Conservation (phyloP, 2,329 filamentous ascomycete genomes). For the Ophiocordyceps camponoti-saundersi region DNA sequence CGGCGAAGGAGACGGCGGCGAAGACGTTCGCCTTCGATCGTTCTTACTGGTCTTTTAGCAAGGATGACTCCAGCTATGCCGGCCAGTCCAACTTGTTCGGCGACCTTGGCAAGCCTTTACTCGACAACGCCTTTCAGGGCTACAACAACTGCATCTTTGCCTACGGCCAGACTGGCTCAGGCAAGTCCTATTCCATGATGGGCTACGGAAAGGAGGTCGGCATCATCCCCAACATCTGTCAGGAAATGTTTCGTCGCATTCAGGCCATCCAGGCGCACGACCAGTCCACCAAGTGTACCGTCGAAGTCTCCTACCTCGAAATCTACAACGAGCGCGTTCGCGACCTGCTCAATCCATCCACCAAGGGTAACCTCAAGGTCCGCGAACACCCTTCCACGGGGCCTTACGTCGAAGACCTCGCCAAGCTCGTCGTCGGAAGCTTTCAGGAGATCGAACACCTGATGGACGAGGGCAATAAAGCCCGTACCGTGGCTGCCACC, state of each 20-base stretch:
- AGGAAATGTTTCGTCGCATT: slow-evolving; percentile 93
- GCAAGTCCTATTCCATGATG: slow-evolving; percentile 99
- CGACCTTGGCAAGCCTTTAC: slow-evolving; percentile 73
- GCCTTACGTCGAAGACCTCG: slow-evolving; percentile 94
- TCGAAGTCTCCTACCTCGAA: slow-evolving; percentile 96
- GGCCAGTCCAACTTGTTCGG: slow-evolving; percentile 79
- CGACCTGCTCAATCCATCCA: slow-evolving; percentile 85
- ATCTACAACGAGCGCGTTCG: slow-evolving; percentile 98
- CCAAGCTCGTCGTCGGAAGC: slow-evolving; percentile 82
- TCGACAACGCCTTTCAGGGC: slow-evolving; percentile 95
- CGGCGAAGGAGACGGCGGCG: slow-evolving; percentile 49
- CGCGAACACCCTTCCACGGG: slow-evolving; percentile 95
- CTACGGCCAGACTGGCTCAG: slow-evolving; percentile 94
- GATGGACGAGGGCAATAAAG: slow-evolving; percentile 99
- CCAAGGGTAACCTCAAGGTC: slow-evolving; percentile 91
- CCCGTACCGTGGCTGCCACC: slow-evolving; percentile 88
- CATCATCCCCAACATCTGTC: slow-evolving; percentile 92
- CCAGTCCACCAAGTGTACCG: slow-evolving; percentile 68
- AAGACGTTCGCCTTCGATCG: slow-evolving; percentile 93
- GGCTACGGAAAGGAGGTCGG: slow-evolving; percentile 91
- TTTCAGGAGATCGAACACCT: slow-evolving; percentile 93
- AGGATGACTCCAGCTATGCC: slow-evolving; percentile 64
- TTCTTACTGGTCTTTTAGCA: slow-evolving; percentile 96
- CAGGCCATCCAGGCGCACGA: slow-evolving; percentile 51
- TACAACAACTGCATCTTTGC: slow-evolving; percentile 99